Percentiles rank a stretch among this genome's conserved stretches.
These are phyloP conservation scores for Trichoderma koningiopsis DNA, from an alignment of 2,329 filamentous ascomycete species.

Conservation along the genomic window DNA sequence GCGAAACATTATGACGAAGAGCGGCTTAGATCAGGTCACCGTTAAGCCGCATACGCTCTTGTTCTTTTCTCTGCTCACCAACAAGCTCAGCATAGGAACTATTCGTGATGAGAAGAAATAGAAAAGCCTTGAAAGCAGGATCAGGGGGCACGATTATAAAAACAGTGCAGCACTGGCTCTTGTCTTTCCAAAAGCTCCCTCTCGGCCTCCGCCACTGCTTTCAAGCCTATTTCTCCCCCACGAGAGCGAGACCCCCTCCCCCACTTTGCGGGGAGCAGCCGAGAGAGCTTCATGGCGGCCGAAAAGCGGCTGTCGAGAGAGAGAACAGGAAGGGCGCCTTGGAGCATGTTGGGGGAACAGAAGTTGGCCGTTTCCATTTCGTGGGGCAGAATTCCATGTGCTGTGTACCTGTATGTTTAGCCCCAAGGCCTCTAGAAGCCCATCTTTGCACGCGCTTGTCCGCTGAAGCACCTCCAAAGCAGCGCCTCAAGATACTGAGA, in stretches of 20 bases:
- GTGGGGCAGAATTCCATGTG: conserved; percentile 1
- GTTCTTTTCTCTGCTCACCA: background rate
- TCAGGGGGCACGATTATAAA: background rate
- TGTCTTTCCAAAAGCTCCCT: background rate
- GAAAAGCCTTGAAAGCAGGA: background rate
- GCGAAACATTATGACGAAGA: conserved; percentile 13
- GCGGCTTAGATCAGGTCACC: background rate
- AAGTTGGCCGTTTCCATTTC: conserved; percentile 1
- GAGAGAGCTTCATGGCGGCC: conserved; percentile 5
- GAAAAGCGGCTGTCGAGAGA: conserved; percentile 10
- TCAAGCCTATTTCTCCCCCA: conserved; percentile 18
- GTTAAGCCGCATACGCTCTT: background rate
- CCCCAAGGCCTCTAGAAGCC: background rate
- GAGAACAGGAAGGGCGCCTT: background rate
- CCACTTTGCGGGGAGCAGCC: conserved; percentile 33
- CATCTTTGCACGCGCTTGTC: background rate
- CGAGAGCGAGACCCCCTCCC: conserved; percentile 12
- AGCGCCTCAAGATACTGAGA: background rate
- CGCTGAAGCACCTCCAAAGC: too few relatives aligned
- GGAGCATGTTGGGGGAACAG: background rate
- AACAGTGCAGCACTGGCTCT: background rate
- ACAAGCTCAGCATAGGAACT: background rate
- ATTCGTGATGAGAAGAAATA: background rate
- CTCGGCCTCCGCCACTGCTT: background rate
- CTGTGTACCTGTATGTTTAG: background rate